Conservation (phyloP, 1,139 yeast species). For the Williopsis jadinii region DNA sequence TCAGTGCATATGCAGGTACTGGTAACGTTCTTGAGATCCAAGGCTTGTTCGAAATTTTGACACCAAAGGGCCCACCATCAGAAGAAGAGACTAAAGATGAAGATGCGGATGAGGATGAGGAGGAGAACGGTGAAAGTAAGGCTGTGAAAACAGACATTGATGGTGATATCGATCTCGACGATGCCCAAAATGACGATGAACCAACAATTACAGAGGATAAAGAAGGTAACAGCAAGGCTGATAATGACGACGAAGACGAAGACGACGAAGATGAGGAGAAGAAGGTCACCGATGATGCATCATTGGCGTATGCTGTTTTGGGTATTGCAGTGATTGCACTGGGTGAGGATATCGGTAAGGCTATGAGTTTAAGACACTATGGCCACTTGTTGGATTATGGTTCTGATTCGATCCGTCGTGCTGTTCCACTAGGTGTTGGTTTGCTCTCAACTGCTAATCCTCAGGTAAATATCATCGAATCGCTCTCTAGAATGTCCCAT, state of each 20-base stretch:
- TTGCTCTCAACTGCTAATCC: conserved; percentile 90
- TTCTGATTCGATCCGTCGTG: conserved; percentile 81
- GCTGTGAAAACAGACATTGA: conserved; percentile 2
- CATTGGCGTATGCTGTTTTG: conserved; percentile 85
- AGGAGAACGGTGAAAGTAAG: conserved; percentile 15
- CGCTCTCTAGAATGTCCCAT: conserved; percentile 92
- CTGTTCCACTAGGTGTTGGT: conserved; percentile 98
- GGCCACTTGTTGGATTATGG: conserved; percentile 98
- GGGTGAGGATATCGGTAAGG: conserved; percentile 98
- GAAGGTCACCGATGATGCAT: conserved; percentile 53
- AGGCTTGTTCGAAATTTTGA: conserved; percentile 80
- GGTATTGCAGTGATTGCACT: conserved; percentile 93
- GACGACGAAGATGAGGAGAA: conserved; percentile 24
- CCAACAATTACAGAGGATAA: conserved; percentile 1
- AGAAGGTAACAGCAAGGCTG: conserved; percentile 18
- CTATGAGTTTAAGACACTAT: conserved; percentile 95
- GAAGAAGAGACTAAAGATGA: conserved; percentile 37
- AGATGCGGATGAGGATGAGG: conserved; percentile 22
- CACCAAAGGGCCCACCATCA: conserved; percentile 46
- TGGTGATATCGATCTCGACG: conserved; percentile 13
- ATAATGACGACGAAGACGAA: conserved; percentile 27
- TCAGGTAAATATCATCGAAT: conserved; percentile 95
- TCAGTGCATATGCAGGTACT: conserved; percentile 95
- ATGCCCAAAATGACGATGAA: conserved; percentile 19
- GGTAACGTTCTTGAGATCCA: conserved; percentile 97